A percentile compares a stretch with the other conserved stretches of the same genome.
These are phyloP conservation scores for Terana coerulea DNA, from an alignment of 768 basidiomycete genomes.

Conservation along the genomic window DNA sequence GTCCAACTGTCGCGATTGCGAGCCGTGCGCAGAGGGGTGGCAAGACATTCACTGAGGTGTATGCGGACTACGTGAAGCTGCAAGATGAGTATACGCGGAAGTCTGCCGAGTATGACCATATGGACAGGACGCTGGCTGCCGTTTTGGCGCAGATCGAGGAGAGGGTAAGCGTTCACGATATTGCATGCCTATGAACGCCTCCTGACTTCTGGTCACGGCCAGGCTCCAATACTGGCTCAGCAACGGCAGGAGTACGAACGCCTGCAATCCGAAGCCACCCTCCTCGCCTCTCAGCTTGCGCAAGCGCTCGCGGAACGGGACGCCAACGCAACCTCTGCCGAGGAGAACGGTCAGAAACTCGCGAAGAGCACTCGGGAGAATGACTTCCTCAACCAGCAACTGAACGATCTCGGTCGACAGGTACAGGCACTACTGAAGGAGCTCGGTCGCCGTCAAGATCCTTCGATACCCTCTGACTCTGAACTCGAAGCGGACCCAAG, in stretches of 20 bases:
- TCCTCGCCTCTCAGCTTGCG: conserved; percentile 77
- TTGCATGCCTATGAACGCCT: too few relatives aligned
- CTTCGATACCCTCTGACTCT: conserved; percentile 71
- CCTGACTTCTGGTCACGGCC: too few relatives aligned
- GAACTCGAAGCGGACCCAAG: conserved; percentile 46
- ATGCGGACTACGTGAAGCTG: conserved; percentile 82
- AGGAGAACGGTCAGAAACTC: conserved; percentile 62
- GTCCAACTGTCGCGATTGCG: conserved; percentile 86
- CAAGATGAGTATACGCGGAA: conserved; percentile 80
- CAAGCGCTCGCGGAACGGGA: conserved; percentile 77
- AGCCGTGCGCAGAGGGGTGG: conserved; percentile 76
- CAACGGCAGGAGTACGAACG: conserved; percentile 89
- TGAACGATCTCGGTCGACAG: conserved; percentile 81
- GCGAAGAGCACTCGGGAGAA: conserved; percentile 56
- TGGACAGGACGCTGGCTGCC: conserved; percentile 75
- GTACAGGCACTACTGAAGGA: conserved; percentile 77
- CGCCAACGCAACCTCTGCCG: conserved; percentile 45
- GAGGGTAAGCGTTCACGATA: conserved; percentile 50
- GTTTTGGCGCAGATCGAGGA: conserved; percentile 91
- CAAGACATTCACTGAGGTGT: conserved; percentile 92
- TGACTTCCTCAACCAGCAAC: conserved; percentile 66
- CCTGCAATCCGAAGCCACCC: conserved; percentile 71
- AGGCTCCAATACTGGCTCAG: conserved; percentile 90
- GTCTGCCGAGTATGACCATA: conserved; percentile 76
- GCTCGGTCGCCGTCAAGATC: conserved; percentile 78